Evolutionary conservation across 768 basidiomycete genomes (phyloP).

Genomic region (Lentinus brumalis): DNA sequence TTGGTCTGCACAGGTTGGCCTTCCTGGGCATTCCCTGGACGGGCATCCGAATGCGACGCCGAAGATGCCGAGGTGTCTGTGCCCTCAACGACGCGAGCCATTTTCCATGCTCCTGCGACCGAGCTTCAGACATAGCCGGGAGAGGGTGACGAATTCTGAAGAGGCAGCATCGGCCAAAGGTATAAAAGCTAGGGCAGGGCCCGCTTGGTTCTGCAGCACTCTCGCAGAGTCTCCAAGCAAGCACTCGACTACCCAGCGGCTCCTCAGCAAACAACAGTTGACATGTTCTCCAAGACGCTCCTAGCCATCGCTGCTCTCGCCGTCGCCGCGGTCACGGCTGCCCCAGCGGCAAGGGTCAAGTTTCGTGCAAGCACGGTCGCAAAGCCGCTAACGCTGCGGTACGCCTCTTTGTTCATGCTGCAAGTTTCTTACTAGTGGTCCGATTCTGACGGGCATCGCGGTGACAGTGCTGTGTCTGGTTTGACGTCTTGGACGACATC

Average conservation of each 20-base stretch:
- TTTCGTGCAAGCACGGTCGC: background rate
- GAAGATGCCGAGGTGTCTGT: background rate
- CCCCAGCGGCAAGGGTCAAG: background rate
- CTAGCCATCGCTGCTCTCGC: background rate
- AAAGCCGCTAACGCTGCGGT: background rate
- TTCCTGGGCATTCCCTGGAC: background rate
- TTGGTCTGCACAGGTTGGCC: background rate
- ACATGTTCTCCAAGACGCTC: slow-evolving; percentile 4
- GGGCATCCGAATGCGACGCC: background rate
- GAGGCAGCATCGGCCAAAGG: background rate
- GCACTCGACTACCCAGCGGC: background rate
- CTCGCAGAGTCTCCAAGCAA: background rate
- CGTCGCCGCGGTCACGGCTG: background rate
- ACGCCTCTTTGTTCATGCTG: background rate
- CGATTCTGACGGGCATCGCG: background rate
- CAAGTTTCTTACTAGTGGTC: background rate
- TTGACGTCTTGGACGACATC: slow-evolving; percentile 20
- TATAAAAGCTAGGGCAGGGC: background rate
- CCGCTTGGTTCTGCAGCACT: background rate
- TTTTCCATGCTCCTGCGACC: background rate
- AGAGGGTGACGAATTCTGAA: background rate
- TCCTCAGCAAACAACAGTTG: background rate
- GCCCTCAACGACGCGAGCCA: background rate
- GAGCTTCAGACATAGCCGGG: background rate
- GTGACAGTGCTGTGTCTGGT: slow-evolving; percentile 18